Conservation (phyloP, 139 green algal species). For the Zygnema cylindricum region DNA sequence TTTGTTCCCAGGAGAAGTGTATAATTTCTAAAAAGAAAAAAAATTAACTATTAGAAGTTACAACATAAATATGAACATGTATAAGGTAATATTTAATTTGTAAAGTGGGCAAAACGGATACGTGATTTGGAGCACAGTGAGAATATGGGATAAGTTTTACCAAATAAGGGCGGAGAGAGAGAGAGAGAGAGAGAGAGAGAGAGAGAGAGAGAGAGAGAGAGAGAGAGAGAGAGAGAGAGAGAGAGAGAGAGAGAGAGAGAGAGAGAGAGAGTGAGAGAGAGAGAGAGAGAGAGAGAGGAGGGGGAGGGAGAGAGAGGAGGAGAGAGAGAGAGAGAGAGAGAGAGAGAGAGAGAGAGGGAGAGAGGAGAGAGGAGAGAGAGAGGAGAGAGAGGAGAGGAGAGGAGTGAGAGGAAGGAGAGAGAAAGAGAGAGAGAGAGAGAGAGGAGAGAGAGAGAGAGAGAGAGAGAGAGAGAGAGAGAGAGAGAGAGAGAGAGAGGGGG, state of each 20-base stretch:
- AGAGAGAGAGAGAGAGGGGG: neutral
- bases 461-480: neutral
- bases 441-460: neutral
- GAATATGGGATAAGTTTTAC: too few relatives aligned
- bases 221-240: too few relatives aligned
- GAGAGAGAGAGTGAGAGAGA: neutral
- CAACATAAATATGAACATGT: neutral
- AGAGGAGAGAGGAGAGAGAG: neutral
- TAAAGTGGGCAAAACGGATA: neutral
- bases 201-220: too few relatives aligned
- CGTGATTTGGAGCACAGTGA: too few relatives aligned
- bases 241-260: too few relatives aligned
- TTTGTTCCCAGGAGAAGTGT: conserved; percentile 67
- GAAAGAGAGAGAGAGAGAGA: neutral
- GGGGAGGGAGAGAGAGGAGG: too few relatives aligned
- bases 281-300: neutral
- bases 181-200: too few relatives aligned
- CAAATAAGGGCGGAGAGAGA: too few relatives aligned
- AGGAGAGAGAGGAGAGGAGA: neutral
- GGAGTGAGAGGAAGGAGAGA: neutral
- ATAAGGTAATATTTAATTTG: neutral
- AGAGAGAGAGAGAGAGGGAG: too few relatives aligned
- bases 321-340: too few relatives aligned
- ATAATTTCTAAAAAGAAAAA: conserved; percentile 63
- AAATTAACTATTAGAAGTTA: neutral